A percentile compares a stretch with the other conserved stretches of the same genome.
phyloP scores from a whole-genome alignment of 345 rosid genomes.

The Sonneratia alba region DNA sequence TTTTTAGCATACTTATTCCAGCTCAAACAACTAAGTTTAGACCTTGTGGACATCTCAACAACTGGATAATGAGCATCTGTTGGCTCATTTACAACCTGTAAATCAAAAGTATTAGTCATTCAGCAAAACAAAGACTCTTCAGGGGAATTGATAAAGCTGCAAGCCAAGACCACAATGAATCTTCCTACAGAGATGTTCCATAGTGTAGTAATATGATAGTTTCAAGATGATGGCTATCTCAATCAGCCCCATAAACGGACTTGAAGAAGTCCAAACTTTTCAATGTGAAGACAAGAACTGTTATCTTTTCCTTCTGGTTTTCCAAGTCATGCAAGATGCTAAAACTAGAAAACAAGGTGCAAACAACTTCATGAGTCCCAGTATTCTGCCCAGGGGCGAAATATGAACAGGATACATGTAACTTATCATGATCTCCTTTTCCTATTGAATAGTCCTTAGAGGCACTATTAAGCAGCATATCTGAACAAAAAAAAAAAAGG shows the following conservation, averaged over 20 bases:
- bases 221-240: background rate
- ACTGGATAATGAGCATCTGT: constrained; percentile 75
- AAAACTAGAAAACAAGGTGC: background rate
- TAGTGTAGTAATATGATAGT: background rate
- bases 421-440: no score
- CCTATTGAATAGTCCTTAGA: background rate
- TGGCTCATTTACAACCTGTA: constrained; percentile 72
- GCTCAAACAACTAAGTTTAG: constrained; percentile 95
- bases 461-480: background rate
- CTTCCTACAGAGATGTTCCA: background rate
- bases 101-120: background rate
- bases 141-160: background rate
- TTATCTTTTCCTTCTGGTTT: background rate
- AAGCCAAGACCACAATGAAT: background rate
- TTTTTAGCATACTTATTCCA: constrained; percentile 92
- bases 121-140: background rate
- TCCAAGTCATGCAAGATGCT: no score
- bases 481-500: background rate
- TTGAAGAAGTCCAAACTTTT: background rate
- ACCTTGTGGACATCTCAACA: constrained; percentile 93
- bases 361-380: background rate
- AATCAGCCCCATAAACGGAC: background rate
- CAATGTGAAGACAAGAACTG: background rate
- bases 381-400: background rate
- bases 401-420: background rate